Conservation (phyloP, 208 protist genomes). For the Balamuthia mandrillaris region DNA sequence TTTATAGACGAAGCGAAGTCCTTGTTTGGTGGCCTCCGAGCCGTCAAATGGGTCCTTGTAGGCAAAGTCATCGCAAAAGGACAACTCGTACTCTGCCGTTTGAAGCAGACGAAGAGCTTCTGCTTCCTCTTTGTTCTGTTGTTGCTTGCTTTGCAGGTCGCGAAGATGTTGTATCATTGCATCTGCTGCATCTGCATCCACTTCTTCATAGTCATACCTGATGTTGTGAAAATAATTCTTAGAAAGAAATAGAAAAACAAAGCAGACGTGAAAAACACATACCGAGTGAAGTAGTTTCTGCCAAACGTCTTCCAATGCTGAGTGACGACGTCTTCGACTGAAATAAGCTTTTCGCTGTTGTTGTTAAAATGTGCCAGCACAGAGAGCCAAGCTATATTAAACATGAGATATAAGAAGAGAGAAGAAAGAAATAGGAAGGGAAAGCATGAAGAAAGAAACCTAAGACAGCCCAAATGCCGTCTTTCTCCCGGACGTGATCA, state of each 20-base stretch:
- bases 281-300: constrained; percentile 91
- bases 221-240: constrained; percentile 18
- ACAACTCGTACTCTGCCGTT: constrained; percentile 52
- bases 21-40: constrained; percentile 80
- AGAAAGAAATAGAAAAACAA: background rate
- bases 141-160: too few species aligned
- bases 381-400: constrained; percentile 81
- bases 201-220: too few species aligned
- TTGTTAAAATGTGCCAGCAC: constrained; percentile 80
- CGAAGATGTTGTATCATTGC: constrained; percentile 80
- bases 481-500: constrained; percentile 96
- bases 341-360: constrained; percentile 63
- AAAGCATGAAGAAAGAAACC: too few species aligned
- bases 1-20: constrained; percentile 88
- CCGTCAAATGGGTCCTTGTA: constrained; percentile 94
- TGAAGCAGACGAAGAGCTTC: background rate
- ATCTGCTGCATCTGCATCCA: constrained; percentile 74
- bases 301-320: constrained; percentile 92
- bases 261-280: background rate
- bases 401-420: background rate
- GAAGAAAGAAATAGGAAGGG: too few species aligned
- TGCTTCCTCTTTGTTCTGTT: too few species aligned
- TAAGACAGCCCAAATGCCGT: constrained; percentile 96
- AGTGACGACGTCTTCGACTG: constrained; percentile 83
- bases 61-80: constrained; percentile 87